These are phyloP conservation scores for Yarrowia keelungensis DNA, from an alignment of 805 yeast species.

Conservation along the genomic window DNA sequence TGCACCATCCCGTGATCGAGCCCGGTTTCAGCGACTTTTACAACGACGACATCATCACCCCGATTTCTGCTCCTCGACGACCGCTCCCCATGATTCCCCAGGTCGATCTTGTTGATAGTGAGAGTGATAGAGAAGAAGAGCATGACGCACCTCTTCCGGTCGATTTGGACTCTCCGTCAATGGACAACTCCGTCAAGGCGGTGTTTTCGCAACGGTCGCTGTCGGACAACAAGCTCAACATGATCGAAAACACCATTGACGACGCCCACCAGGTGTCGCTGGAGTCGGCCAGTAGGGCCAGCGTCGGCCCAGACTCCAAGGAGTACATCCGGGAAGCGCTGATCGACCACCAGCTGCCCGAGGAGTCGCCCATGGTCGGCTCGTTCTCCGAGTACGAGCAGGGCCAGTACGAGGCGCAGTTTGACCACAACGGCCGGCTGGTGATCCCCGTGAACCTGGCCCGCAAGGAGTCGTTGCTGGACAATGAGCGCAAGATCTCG, in stretches of 20 bases:
- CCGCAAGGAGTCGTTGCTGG: conserved; percentile 49
- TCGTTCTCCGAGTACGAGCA: conserved; percentile 32
- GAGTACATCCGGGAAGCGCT: conserved; percentile 35
- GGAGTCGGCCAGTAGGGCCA: conserved; percentile 5
- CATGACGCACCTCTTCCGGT: neutral
- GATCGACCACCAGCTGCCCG: conserved; percentile 31
- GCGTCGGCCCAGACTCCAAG: conserved; percentile 20
- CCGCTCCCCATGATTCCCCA: conserved; percentile 38
- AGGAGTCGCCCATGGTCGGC: conserved; percentile 27
- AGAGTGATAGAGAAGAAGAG: conserved; percentile 3
- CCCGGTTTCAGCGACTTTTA: conserved; percentile 22
- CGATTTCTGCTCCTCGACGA: conserved; percentile 32
- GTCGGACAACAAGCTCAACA: conserved; percentile 26
- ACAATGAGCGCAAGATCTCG: conserved; percentile 47
- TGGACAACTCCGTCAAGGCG: conserved; percentile 26
- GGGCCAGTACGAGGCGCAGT: conserved; percentile 33
- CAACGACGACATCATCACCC: conserved; percentile 36
- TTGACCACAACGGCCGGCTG: conserved; percentile 31
- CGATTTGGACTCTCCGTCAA: conserved; percentile 11
- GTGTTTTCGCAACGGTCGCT: conserved; percentile 14
- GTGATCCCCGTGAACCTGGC: conserved; percentile 40
- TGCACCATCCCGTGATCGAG: conserved; percentile 30
- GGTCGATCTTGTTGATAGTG: conserved; percentile 3
- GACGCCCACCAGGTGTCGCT: conserved; percentile 29
- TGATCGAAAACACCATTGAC: conserved; percentile 38